Evolutionary conservation across 1,284 basidiomycete genomes (phyloP), one percentile per base, ranked within the genome.

Genomic region (Boletellus deceptivus): DNA sequence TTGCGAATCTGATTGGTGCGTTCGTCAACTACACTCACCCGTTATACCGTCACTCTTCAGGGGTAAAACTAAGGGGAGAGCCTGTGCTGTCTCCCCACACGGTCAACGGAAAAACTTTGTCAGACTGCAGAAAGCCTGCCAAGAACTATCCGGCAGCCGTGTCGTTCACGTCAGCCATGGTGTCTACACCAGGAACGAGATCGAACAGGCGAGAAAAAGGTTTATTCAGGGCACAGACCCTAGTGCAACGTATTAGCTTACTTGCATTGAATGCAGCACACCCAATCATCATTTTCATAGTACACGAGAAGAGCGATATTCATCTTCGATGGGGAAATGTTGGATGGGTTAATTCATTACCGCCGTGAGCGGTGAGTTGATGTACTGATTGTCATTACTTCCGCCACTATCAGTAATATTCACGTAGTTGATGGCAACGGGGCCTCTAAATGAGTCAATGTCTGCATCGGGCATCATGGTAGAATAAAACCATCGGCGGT

Each of bases 271-370:
- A 81, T n/a, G 70, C 77, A 0, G 82, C 79, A 24, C 75, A 74
- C 17, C 84, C 83, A 39, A 87, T 72, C 63, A 69, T 70, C 24
- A 77, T 75, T 76, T 40, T 82, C 69, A 64, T 78, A 88, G 47
- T 77, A 65, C 8, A 85, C 84, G 0, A 84, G 79, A 40, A 91
- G 72, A 10, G 79, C 71, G 18, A 85, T 72, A 50, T 78, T 74
- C 49, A 76, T 73, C 9, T 86, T 89, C 52, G 75, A 66, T 33
- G 91, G 71, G 3, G 84, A 83, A 36, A 90, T 68, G 59, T 88
- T 84, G 7, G 85, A 86, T 8, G 84, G 86, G 57, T 88, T 89
- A 37, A 20, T 80, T 61, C 44, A 88, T 70, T 27, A 67, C 72
- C 11, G 81, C 76, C 1, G 72, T 79, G 25, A 86, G 65, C 3